Percentiles rank a stretch among this genome's conserved stretches.
Evolutionary conservation across 169 alveolate species (phyloP).

Genomic region (Toxoplasma gondii): DNA sequence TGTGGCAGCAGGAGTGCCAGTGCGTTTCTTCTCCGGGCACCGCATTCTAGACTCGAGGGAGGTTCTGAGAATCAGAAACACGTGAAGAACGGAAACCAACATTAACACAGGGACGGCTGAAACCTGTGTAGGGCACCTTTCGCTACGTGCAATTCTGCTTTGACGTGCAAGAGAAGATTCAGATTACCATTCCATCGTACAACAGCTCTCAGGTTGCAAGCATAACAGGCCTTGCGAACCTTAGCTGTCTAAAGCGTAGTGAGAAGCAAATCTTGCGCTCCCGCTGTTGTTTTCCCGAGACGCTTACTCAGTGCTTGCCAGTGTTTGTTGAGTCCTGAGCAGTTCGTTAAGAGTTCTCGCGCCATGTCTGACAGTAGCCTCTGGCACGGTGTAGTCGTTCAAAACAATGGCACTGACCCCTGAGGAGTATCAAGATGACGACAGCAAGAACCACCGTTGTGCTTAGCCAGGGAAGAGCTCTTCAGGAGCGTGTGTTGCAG

Average conservation of each 20-base stretch:
- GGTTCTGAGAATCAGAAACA: not conserved
- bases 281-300: not conserved
- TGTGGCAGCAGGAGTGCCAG: not conserved
- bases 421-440: not conserved
- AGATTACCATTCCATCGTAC: no score
- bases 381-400: not conserved
- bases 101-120: no score
- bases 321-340: not conserved
- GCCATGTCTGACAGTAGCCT: not conserved
- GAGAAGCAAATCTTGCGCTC: not conserved
- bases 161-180: no score
- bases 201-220: no score
- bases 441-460: not conserved
- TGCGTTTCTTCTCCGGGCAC: not conserved
- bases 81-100: not conserved
- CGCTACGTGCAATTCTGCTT: no score
- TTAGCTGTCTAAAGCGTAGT: no score
- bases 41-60: not conserved
- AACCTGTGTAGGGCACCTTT: no score
- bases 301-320: not conserved
- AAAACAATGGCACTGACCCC: conserved; percentile 25
- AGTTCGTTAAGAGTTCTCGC: not conserved
- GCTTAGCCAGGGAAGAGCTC: no score
- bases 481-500: no score
- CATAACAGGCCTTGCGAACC: no score